Percentiles rank a stretch among this genome's conserved stretches.
These are phyloP conservation scores for Lentinus tigrinus DNA, from an alignment of 768 basidiomycete species.

Conservation along the genomic window DNA sequence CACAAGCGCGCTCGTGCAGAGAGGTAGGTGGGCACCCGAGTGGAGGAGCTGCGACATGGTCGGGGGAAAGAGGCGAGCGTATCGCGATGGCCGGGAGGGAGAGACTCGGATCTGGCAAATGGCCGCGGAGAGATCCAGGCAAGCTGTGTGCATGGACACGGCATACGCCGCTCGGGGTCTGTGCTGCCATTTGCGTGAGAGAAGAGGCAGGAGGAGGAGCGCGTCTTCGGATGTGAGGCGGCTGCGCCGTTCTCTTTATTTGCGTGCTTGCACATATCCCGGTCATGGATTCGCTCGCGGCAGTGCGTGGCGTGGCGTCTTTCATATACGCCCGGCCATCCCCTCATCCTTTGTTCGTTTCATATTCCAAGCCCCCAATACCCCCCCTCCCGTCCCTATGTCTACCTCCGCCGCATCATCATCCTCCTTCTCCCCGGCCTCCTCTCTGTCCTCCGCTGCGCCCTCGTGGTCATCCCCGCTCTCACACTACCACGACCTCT, in stretches of 20 bases:
- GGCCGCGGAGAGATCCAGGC: background rate
- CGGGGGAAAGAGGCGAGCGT: background rate
- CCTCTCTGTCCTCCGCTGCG: constrained; percentile 12
- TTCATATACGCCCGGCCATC: constrained; percentile 14
- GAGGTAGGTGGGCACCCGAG: background rate
- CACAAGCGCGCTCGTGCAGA: constrained; percentile 6
- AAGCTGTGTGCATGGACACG: constrained; percentile 2
- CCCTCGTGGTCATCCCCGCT: constrained; percentile 4
- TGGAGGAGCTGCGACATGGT: background rate
- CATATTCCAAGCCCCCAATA: constrained; percentile 5
- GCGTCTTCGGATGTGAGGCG: constrained; percentile 15
- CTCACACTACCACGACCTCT: constrained; percentile 1
- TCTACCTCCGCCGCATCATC: constrained; percentile 17
- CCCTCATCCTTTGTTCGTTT: constrained; percentile 17
- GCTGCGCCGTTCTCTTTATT: constrained; percentile 18
- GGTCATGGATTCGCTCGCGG: background rate
- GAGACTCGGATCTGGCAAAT: background rate
- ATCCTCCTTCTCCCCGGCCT: constrained; percentile 11
- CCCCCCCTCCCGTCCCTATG: background rate
- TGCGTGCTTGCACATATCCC: constrained; percentile 6
- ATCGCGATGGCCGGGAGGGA: background rate
- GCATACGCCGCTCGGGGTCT: constrained; percentile 11
- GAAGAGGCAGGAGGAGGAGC: constrained; percentile 4
- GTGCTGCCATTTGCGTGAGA: constrained; percentile 1
- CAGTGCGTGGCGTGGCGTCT: constrained; percentile 15